A percentile compares a stretch with the other conserved stretches of the same genome.
Conservation (phyloP, 306 rosid species). For the Rosa rugosa region DNA sequence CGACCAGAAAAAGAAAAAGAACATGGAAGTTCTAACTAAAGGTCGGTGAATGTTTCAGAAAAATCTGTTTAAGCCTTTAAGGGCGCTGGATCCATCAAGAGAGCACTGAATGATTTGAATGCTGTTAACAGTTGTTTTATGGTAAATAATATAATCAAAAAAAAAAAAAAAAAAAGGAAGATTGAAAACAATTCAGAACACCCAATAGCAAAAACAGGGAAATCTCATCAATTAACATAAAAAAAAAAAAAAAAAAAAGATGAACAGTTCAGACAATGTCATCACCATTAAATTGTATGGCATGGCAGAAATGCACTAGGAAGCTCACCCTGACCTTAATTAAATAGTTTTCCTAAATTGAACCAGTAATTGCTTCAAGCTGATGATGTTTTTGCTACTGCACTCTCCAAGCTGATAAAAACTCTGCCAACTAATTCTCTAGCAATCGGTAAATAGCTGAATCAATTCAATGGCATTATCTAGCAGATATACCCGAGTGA, state of each 20-base stretch:
- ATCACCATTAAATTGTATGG: slow-evolving; percentile 8
- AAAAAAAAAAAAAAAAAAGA: not conserved
- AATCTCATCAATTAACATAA: not conserved
- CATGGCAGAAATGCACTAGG: slow-evolving; percentile 8
- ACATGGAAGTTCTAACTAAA: not conserved
- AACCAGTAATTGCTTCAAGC: not conserved
- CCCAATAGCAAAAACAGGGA: not conserved
- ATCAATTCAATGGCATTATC: slow-evolving; percentile 19
- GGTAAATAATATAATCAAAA: not conserved
- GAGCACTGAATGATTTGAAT: not conserved
- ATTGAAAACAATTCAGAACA: not conserved
- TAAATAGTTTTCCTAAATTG: not conserved
- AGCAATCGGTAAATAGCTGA: not conserved
- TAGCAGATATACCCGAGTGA: slow-evolving; percentile 38
- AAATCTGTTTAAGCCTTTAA: not conserved
- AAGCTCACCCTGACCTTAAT: not conserved
- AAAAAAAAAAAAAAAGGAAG: no score
- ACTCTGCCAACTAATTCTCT: not conserved
- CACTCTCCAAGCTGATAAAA: not conserved
- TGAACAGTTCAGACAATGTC: slow-evolving; percentile 16
- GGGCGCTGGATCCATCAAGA: not conserved
- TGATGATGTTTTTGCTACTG: not conserved
- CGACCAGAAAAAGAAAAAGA: not conserved
- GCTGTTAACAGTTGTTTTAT: not conserved
- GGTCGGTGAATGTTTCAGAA: not conserved